Evolutionary conservation across 2,329 filamentous ascomycete species (phyloP), one percentile per base, ranked within the genome.

Genomic region (Cladosporium sphaerospermum): DNA sequence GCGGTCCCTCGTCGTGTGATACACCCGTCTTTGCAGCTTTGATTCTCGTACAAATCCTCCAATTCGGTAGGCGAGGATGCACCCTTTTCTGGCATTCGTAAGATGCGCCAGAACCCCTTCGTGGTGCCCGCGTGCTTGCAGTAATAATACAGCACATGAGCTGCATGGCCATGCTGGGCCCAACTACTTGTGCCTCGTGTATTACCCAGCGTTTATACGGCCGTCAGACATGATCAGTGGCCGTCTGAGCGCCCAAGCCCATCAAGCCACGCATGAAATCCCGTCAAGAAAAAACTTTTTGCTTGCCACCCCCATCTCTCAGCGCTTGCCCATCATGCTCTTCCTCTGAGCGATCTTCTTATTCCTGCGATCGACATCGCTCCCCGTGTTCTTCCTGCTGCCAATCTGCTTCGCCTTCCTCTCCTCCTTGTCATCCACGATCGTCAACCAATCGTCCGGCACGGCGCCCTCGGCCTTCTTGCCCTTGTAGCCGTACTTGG

Each of bases 401-500:
- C 48, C 48, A 32, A 51, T 51, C 48, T 51, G 48, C 52, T 76
- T 75, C 56, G 82, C 74, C 56, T 75, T 81, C 59, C 80, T 81
- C 64, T 85, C 82, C 61, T 73, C 73, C 69, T 77, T 76, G 60
- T 86, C 82, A 67, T 96, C 86, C 51, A 99, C 85, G 80, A 97
- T 93, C 55, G 96, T 89, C 62, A 96, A 76, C 88, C 91, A 95
- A 65, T 95, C 85, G 59, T 83, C 78, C 31, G 48, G 54, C 71
- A 95, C 85, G 71, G 95, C 85, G 16, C 82, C 86, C 57, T 84
- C 83, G 77, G 93, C 92, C 71, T 93, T 93, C 70, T 88, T 84
- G 56, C 86, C 91, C 75, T 92, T 87, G 75, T 93, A 96, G 0
- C 93, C 93, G 89, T 92, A 99, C 72, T 90, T 91, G 58, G 88